Evolutionary conservation across 2,329 filamentous ascomycete genomes (phyloP).

Genomic region (Aspergillus ochraceoroseus): DNA sequence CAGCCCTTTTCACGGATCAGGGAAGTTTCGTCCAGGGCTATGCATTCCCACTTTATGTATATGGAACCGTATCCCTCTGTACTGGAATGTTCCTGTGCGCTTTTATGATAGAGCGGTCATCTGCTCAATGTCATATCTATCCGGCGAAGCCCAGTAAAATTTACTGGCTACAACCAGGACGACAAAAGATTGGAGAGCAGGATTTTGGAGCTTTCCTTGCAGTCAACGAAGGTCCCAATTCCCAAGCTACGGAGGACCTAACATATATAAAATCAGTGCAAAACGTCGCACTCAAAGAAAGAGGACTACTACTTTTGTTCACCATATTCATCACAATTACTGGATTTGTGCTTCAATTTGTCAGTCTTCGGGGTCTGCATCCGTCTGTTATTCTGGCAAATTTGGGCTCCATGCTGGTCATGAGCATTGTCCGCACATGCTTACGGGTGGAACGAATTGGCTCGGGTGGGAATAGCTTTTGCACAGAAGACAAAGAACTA

Average conservation of each 20-base stretch:
- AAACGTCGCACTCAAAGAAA: slow-evolving; percentile 12
- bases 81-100: slow-evolving; percentile 36
- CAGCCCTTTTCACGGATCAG: slow-evolving; percentile 26
- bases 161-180: slow-evolving; percentile 40
- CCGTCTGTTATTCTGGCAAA: slow-evolving; percentile 36
- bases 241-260: slow-evolving; percentile 16
- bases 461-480: slow-evolving; percentile 27
- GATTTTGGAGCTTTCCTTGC: slow-evolving; percentile 37
- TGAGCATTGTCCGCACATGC: slow-evolving; percentile 35
- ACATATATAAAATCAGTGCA: slow-evolving; percentile 31
- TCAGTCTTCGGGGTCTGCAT: slow-evolving; percentile 38
- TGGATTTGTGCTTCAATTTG: slow-evolving; percentile 39
- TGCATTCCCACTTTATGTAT: slow-evolving; percentile 33
- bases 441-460: slow-evolving; percentile 33
- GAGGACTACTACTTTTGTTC: slow-evolving; percentile 19
- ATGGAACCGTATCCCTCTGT: slow-evolving; percentile 32
- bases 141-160: slow-evolving; percentile 28
- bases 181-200: slow-evolving; percentile 38
- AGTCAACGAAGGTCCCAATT: slow-evolving; percentile 21
- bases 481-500: slow-evolving; percentile 19
- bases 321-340: slow-evolving; percentile 27
- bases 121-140: slow-evolving; percentile 25
- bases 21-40: slow-evolving; percentile 26
- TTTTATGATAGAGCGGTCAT: slow-evolving; percentile 33
- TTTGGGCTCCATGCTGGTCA: slow-evolving; percentile 34